phyloP scores from a whole-genome alignment of 2,329 filamentous ascomycete species.

The Sporothrix euskadiensis region DNA sequence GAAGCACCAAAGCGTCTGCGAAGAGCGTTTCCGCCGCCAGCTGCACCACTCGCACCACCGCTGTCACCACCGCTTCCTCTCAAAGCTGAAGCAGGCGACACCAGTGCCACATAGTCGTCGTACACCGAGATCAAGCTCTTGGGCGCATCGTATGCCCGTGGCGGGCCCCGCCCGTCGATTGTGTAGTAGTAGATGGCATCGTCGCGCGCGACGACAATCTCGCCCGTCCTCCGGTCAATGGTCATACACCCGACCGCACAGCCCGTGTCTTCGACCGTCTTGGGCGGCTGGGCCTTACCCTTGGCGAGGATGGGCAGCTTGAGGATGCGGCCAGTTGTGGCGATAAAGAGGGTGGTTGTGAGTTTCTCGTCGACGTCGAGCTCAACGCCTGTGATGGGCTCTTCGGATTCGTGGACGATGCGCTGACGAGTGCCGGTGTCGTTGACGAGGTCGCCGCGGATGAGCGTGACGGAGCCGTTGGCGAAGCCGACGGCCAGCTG shows the following conservation, averaged over 20 bases:
- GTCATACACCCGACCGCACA: slow-evolving; percentile 97
- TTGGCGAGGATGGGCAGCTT: slow-evolving; percentile 84
- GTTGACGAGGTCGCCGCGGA: slow-evolving; percentile 91
- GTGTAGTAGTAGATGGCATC: slow-evolving; percentile 96
- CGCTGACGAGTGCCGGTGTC: slow-evolving; percentile 92
- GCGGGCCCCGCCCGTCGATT: slow-evolving; percentile 78
- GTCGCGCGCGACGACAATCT: slow-evolving; percentile 88
- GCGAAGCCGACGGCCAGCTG: slow-evolving; percentile 95
- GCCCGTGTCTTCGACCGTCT: slow-evolving; percentile 83
- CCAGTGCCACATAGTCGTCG: slow-evolving; percentile 81
- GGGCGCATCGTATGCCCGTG: slow-evolving; percentile 85
- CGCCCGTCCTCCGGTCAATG: slow-evolving; percentile 73
- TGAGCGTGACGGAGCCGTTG: slow-evolving; percentile 90
- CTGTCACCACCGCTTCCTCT: not conserved
- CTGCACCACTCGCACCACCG: not conserved
- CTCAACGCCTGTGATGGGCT: slow-evolving; percentile 90
- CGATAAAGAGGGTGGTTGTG: slow-evolving; percentile 85
- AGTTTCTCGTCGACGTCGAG: slow-evolving; percentile 61
- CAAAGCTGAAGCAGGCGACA: slow-evolving; percentile 68
- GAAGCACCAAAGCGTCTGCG: slow-evolving; percentile 71
- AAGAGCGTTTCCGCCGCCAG: slow-evolving; percentile 53
- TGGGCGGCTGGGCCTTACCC: slow-evolving; percentile 84
- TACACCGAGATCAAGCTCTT: slow-evolving; percentile 81
- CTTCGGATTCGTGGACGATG: slow-evolving; percentile 93
- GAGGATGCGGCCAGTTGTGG: slow-evolving; percentile 83